phyloP scores from a whole-genome alignment of 768 basidiomycete genomes.

The Exidia glandulosa region DNA sequence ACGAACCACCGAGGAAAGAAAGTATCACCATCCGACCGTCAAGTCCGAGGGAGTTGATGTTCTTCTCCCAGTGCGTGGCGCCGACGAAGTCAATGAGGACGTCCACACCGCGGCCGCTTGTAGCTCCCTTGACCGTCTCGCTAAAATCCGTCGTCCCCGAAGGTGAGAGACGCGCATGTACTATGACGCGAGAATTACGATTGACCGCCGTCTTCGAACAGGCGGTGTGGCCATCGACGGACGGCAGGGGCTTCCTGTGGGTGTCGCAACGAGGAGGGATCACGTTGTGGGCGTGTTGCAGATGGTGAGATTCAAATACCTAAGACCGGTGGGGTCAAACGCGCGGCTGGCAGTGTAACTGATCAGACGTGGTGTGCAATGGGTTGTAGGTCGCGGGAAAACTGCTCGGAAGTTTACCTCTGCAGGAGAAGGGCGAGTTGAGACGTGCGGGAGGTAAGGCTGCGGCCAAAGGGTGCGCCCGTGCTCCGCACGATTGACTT shows the following conservation, averaged over 20 bases:
- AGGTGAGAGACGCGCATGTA: too few species aligned
- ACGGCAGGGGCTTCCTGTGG: background rate
- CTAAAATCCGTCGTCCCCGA: background rate
- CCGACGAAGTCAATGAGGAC: constrained; percentile 82
- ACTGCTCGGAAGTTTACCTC: background rate
- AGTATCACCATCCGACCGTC: constrained; percentile 71
- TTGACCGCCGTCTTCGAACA: background rate
- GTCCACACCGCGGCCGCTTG: constrained; percentile 50
- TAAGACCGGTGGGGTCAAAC: too few species aligned
- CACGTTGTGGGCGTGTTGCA: background rate
- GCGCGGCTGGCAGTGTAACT: background rate
- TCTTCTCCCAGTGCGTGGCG: constrained; percentile 62
- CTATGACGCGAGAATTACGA: too few species aligned
- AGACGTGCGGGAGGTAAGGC: background rate
- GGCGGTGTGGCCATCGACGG: background rate
- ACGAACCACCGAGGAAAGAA: constrained; percentile 51
- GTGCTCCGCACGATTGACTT: background rate
- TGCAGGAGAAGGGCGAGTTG: background rate
- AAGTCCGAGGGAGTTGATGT: constrained; percentile 53
- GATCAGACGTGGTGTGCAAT: background rate
- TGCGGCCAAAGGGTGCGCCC: background rate
- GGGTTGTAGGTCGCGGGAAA: background rate
- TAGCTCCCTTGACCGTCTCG: constrained; percentile 11
- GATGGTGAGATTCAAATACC: background rate
- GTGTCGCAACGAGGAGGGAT: background rate